Conservation (phyloP, 2,329 filamentous ascomycete genomes). For the Endoconidiophora polonica region DNA sequence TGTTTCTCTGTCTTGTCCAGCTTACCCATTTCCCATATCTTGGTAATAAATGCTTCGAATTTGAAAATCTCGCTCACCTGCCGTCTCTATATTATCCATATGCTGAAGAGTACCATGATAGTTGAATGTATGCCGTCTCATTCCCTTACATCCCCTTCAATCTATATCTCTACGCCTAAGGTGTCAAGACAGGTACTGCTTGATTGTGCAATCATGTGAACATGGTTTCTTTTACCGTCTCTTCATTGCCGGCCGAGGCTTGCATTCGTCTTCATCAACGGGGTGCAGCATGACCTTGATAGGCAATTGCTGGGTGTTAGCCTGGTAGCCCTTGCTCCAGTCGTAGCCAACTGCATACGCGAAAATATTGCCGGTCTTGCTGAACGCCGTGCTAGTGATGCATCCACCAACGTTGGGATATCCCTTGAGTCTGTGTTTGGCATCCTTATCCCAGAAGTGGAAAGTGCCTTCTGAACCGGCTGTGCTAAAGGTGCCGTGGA, state of each 20-base stretch:
- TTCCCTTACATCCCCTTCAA: too few species aligned
- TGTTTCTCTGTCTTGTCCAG: too few species aligned
- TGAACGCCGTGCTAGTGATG: constrained; percentile 87
- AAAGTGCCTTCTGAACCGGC: constrained; percentile 92
- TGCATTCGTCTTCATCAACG: constrained; percentile 45
- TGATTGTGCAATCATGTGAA: too few species aligned
- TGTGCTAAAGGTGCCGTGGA: constrained; percentile 95
- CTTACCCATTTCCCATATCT: too few species aligned
- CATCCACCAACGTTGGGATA: constrained; percentile 72
- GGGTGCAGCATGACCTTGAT: constrained; percentile 79
- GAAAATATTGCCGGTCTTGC: constrained; percentile 66
- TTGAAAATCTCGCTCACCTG: too few species aligned
- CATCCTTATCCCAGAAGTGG: constrained; percentile 90
- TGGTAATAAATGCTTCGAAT: too few species aligned
- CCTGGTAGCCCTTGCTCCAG: constrained; percentile 91
- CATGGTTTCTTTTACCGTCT: constrained; percentile 30
- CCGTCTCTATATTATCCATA: too few species aligned
- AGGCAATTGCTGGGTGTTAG: constrained; percentile 57
- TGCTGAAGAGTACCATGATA: too few species aligned
- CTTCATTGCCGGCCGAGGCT: constrained; percentile 42
- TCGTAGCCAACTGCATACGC: constrained; percentile 89
- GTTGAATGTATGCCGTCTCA: too few species aligned
- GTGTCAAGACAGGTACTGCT: too few species aligned
- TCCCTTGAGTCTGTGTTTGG: constrained; percentile 76
- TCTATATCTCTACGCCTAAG: too few species aligned